Conservation (phyloP, 2,329 filamentous ascomycete species). For the Sporothrix dimorphospora region DNA sequence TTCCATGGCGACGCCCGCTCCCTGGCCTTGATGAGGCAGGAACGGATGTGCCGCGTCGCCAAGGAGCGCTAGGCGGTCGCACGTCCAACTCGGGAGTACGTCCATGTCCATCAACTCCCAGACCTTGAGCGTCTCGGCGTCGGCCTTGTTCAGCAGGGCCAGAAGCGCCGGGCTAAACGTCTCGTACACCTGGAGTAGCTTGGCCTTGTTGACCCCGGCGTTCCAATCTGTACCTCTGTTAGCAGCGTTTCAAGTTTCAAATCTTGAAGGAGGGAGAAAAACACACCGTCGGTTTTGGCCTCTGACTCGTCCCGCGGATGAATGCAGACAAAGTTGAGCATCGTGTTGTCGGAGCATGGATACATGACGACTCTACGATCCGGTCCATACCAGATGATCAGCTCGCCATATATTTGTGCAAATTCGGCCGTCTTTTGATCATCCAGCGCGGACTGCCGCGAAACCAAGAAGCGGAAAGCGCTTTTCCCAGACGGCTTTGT, state of each 20-base stretch:
- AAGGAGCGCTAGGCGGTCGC: slow-evolving; percentile 58
- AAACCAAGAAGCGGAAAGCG: slow-evolving; percentile 60
- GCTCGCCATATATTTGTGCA: slow-evolving; percentile 37
- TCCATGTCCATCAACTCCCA: slow-evolving; percentile 68
- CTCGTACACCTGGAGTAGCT: slow-evolving; percentile 46
- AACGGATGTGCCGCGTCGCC: slow-evolving; percentile 73
- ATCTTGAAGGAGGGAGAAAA: neutral
- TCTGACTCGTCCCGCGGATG: slow-evolving; percentile 52
- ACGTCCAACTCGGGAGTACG: slow-evolving; percentile 57
- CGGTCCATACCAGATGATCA: slow-evolving; percentile 47
- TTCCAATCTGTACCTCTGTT: slow-evolving; percentile 42
- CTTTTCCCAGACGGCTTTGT: slow-evolving; percentile 52
- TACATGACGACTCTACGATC: slow-evolving; percentile 53
- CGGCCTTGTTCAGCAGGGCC: slow-evolving; percentile 48
- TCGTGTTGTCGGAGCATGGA: slow-evolving; percentile 49
- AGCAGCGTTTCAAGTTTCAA: neutral
- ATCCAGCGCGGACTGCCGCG: slow-evolving; percentile 40
- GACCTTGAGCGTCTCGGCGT: slow-evolving; percentile 53
- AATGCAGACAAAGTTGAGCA: slow-evolving; percentile 56
- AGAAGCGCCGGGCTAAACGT: slow-evolving; percentile 49
- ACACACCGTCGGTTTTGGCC: slow-evolving; percentile 36
- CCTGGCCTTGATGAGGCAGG: slow-evolving; percentile 64
- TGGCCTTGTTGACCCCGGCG: slow-evolving; percentile 42
- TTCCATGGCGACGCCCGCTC: slow-evolving; percentile 67
- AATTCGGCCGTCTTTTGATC: slow-evolving; percentile 44